Evolutionary conservation across 139 green algal genomes (phyloP).

Genomic region (Tetradesmus lagerheimii): DNA sequence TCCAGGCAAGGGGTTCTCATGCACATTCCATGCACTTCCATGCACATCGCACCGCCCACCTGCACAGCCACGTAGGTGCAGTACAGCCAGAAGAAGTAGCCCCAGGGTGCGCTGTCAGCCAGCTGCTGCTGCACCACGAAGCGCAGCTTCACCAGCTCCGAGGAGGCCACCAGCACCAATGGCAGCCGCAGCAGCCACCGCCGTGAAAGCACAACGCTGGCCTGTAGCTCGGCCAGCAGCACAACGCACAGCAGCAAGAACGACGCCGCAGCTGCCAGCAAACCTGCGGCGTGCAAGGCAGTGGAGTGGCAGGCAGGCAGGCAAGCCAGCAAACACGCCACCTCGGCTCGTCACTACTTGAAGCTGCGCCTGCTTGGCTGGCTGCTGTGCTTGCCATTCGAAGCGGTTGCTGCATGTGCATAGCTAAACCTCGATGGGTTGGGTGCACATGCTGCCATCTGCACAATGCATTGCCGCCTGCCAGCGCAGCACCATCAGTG

Average conservation of each 20-base stretch:
- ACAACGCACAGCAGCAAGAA: constrained; percentile 24
- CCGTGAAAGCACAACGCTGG: not conserved
- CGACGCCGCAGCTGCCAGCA: constrained; percentile 15
- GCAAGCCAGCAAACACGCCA: too few relatives aligned
- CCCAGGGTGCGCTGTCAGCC: not conserved
- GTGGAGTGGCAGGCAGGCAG: not conserved
- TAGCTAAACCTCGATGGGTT: not conserved
- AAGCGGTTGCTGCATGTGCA: not conserved
- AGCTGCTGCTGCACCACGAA: constrained; percentile 35
- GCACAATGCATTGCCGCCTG: not conserved
- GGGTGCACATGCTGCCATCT: not conserved
- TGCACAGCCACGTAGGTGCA: constrained; percentile 2
- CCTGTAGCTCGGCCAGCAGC: not conserved
- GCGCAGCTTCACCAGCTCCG: constrained; percentile 41
- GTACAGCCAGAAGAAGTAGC: constrained; percentile 50
- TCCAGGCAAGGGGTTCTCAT: too few relatives aligned
- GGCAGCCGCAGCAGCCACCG: constrained; percentile 25
- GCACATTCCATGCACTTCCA: not conserved
- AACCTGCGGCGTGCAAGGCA: not conserved
- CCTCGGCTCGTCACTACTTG: too few relatives aligned
- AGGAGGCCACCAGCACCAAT: constrained; percentile 31
- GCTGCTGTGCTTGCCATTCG: not conserved
- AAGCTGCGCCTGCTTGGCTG: too few relatives aligned
- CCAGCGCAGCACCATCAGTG: not conserved
- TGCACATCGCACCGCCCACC: not conserved